Evolutionary conservation across 2,329 filamentous ascomycete genomes (phyloP).

Genomic region (Eutypella sp.): DNA sequence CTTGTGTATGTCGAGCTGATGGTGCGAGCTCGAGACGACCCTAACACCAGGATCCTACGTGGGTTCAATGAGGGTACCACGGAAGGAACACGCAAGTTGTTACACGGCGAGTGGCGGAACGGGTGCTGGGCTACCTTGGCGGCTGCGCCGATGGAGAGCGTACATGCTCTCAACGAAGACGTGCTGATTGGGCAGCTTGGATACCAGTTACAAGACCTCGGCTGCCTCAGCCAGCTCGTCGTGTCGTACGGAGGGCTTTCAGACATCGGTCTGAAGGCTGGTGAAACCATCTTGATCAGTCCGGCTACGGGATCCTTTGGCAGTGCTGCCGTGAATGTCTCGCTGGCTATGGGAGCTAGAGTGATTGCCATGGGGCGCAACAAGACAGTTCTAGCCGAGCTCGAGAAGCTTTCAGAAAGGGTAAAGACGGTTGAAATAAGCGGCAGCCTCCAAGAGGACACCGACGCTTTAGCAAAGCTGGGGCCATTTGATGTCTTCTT

Average conservation of each 20-base stretch:
- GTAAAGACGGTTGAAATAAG: conserved; percentile 9
- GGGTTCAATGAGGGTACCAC: not conserved
- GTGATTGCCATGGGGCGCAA: conserved; percentile 15
- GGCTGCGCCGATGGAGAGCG: conserved; percentile 11
- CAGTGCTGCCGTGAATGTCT: conserved; percentile 11
- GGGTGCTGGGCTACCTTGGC: conserved; percentile 11
- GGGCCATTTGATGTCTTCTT: conserved; percentile 10
- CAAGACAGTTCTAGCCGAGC: conserved; percentile 2
- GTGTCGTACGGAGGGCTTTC: conserved; percentile 10
- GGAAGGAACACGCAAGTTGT: not conserved
- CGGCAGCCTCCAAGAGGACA: conserved; percentile 6
- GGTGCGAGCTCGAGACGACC: conserved; percentile 5
- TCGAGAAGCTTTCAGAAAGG: conserved; percentile 6
- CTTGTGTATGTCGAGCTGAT: conserved; percentile 9
- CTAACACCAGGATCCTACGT: not conserved
- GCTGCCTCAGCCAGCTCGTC: conserved; percentile 6
- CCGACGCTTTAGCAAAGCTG: conserved; percentile 4
- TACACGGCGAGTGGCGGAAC: not conserved
- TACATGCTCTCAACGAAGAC: conserved; percentile 8
- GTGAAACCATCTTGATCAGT: conserved; percentile 12
- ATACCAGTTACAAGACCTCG: conserved; percentile 5
- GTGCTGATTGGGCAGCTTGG: conserved; percentile 1
- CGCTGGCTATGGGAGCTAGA: conserved; percentile 12
- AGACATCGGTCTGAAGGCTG: conserved; percentile 6
- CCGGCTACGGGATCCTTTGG: conserved; percentile 14